Percentiles rank a stretch among this genome's conserved stretches.
Evolutionary conservation across 176 grass and related monocot species (phyloP).

Genomic region (Aegilops sharonensis): DNA sequence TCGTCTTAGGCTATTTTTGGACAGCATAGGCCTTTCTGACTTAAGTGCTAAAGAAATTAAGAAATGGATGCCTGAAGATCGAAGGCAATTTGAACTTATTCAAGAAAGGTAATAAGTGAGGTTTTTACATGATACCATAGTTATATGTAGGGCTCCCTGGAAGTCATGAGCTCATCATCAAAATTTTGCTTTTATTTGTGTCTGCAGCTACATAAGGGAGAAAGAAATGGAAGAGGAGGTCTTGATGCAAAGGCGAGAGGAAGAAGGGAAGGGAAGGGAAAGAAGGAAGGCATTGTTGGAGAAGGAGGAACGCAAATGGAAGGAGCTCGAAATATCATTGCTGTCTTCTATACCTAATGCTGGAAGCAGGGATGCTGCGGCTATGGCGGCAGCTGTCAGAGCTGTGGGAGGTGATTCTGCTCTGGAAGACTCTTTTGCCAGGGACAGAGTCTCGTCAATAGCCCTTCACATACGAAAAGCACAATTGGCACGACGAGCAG

Average conservation of each 20-base stretch:
- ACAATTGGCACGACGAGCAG: slow-evolving; percentile 83
- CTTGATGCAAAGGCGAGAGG: slow-evolving; percentile 95
- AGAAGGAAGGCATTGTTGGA: slow-evolving; percentile 90
- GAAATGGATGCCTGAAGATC: slow-evolving; percentile 99
- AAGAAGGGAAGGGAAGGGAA: slow-evolving; percentile 98
- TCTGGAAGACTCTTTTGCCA: slow-evolving; percentile 93
- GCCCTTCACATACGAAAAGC: slow-evolving; percentile 80
- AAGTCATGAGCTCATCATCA: background rate
- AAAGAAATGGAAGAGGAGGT: slow-evolving; percentile 99
- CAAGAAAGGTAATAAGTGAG: slow-evolving; percentile 82
- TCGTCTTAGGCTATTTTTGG: slow-evolving; percentile 96
- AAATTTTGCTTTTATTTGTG: slow-evolving; percentile 28
- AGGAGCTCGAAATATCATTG: slow-evolving; percentile 94
- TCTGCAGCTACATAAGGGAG: slow-evolving; percentile 91
- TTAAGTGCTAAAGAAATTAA: slow-evolving; percentile 99
- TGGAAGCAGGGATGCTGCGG: slow-evolving; percentile 96
- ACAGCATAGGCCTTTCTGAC: slow-evolving; percentile 97
- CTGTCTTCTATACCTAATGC: slow-evolving; percentile 92
- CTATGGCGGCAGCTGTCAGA: slow-evolving; percentile 96
- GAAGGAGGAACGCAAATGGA: slow-evolving; percentile 98
- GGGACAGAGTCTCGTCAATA: slow-evolving; percentile 81
- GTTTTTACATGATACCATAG: slow-evolving; percentile 1
- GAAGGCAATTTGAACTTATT: slow-evolving; percentile 91
- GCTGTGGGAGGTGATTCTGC: slow-evolving; percentile 94
- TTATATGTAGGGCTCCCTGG: background rate